These are phyloP conservation scores for Borovskyia barvae DNA, from an alignment of 208 protist species.

Conservation along the genomic window DNA sequence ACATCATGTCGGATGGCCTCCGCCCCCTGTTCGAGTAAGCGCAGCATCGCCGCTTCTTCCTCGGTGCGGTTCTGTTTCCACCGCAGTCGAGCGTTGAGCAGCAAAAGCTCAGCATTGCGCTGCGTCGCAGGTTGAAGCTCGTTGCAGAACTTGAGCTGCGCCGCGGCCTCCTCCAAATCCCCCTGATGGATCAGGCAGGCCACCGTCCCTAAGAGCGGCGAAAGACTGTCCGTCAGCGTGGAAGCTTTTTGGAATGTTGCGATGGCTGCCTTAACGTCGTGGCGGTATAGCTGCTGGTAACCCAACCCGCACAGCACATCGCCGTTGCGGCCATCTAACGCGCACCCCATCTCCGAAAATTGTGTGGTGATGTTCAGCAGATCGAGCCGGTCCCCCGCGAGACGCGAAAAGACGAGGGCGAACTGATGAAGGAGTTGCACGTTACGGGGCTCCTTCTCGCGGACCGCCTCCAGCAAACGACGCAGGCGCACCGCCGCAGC, in stretches of 20 bases:
- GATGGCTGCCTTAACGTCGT: constrained; percentile 71
- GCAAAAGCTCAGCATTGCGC: constrained; percentile 74
- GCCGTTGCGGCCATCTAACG: constrained; percentile 52
- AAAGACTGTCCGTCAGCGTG: constrained; percentile 70
- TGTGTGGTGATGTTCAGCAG: constrained; percentile 64
- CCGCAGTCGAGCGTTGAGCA: constrained; percentile 77
- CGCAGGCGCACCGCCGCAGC: constrained; percentile 60
- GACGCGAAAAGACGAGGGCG: constrained; percentile 70
- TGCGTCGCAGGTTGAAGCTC: constrained; percentile 79
- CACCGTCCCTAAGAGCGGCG: constrained; percentile 73
- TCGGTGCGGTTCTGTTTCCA: constrained; percentile 69
- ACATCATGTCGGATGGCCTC: constrained; percentile 69
- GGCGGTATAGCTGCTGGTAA: constrained; percentile 71
- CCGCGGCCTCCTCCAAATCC: constrained; percentile 70
- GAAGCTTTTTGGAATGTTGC: constrained; percentile 75
- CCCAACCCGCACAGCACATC: constrained; percentile 85
- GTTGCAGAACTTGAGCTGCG: constrained; percentile 88
- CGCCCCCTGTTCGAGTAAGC: constrained; percentile 76
- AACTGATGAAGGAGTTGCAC: constrained; percentile 65
- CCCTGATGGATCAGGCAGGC: constrained; percentile 62
- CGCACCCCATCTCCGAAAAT: constrained; percentile 66
- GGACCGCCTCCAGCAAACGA: constrained; percentile 56
- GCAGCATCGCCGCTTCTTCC: constrained; percentile 59
- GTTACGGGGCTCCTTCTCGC: constrained; percentile 79
- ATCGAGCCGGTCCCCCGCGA: constrained; percentile 35